phyloP scores from a whole-genome alignment of 1,139 yeast species.

The Taiozyma sp. region DNA sequence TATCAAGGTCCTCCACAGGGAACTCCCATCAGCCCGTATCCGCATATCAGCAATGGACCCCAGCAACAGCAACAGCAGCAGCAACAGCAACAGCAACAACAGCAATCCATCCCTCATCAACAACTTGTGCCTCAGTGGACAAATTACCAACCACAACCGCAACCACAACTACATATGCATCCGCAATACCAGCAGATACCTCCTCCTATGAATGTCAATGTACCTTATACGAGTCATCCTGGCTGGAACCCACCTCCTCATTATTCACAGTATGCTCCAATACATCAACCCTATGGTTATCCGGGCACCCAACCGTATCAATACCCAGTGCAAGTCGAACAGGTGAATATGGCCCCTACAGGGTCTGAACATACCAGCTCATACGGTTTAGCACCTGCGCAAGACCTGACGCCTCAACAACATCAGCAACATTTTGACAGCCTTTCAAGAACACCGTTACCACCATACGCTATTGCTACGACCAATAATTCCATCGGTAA shows the following conservation, averaged over 20 bases:
- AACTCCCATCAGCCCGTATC: not conserved
- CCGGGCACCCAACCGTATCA: not conserved
- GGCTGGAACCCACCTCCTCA: not conserved
- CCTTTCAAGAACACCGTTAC: slow-evolving; percentile 27
- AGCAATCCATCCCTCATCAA: not conserved
- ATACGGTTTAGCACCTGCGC: not conserved
- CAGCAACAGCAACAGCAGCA: not conserved
- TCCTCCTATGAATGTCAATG: not conserved
- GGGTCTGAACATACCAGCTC: not conserved
- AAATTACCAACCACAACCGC: not conserved
- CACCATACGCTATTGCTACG: slow-evolving; percentile 28
- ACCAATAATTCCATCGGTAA: slow-evolving; percentile 15
- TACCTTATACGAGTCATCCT: not conserved
- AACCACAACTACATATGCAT: not conserved
- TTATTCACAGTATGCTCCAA: not conserved
- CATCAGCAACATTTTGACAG: not conserved
- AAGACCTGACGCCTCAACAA: not conserved
- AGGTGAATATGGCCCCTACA: not conserved
- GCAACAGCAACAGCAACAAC: not conserved
- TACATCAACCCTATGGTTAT: slow-evolving; percentile 1
- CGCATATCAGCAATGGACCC: not conserved
- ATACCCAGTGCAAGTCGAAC: not conserved
- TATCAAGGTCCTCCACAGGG: not conserved
- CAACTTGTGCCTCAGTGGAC: not conserved
- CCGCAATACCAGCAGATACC: not conserved